phyloP scores from a whole-genome alignment of 2,329 filamentous ascomycete species.

The Beauveria scarabaeidicola region DNA sequence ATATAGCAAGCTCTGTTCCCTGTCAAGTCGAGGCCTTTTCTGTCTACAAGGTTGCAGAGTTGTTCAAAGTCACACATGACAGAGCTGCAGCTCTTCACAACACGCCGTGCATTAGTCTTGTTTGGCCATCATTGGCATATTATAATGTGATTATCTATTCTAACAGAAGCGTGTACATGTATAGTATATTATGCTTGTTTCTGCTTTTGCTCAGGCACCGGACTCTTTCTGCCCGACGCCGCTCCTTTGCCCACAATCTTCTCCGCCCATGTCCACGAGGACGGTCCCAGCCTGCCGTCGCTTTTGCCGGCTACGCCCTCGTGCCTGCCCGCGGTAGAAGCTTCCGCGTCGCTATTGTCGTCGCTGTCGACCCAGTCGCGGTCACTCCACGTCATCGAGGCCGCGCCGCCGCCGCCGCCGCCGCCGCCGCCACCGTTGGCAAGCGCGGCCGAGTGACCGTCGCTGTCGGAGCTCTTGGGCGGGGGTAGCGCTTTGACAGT shows the following conservation, averaged over 20 bases:
- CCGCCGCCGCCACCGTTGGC: not conserved
- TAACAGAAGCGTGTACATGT: not conserved
- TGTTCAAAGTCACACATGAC: no score
- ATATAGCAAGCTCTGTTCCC: no score
- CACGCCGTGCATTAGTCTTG: no score
- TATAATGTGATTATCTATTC: not conserved
- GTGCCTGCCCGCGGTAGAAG: not conserved
- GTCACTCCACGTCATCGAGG: conserved; percentile 56
- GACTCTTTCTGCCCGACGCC: conserved; percentile 20
- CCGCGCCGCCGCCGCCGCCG: not conserved
- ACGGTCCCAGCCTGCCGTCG: conserved; percentile 12
- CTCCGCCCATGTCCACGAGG: conserved; percentile 44
- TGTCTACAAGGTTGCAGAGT: no score
- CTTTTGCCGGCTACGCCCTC: not conserved
- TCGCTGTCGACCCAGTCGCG: conserved; percentile 52
- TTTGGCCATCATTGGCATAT: not conserved
- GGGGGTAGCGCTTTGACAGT: conserved; percentile 38
- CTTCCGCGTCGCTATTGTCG: conserved; percentile 28
- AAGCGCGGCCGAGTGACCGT: conserved; percentile 12
- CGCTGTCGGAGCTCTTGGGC: conserved; percentile 9
- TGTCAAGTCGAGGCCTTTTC: no score
- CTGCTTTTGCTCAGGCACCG: conserved; percentile 5
- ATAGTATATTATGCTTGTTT: not conserved
- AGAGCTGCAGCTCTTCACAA: no score
- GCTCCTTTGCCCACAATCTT: conserved; percentile 41